Conservation (phyloP, 352 stramenopile genomes). For the Pythium aphanidermatum region DNA sequence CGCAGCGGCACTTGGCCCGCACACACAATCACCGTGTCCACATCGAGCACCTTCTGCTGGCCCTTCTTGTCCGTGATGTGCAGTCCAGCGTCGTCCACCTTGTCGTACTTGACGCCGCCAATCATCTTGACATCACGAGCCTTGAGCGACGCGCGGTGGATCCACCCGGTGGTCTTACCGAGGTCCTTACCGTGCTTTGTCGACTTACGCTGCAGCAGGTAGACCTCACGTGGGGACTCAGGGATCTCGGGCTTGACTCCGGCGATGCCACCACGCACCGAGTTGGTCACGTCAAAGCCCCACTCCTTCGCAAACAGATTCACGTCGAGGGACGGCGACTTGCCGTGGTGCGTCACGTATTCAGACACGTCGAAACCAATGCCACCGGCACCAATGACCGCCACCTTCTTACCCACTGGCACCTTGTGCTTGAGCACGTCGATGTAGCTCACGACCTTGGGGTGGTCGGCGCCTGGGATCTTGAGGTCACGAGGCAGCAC, state of each 20-base stretch:
- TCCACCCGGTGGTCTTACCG: slow-evolving; percentile 97
- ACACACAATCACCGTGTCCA: slow-evolving; percentile 96
- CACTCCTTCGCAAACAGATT: slow-evolving; percentile 91
- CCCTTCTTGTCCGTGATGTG: slow-evolving; percentile 90
- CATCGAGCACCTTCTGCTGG: slow-evolving; percentile 81
- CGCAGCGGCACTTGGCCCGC: slow-evolving; percentile 91
- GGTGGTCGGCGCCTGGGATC: slow-evolving; percentile 86
- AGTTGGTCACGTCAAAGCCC: slow-evolving; percentile 89
- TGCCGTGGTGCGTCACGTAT: slow-evolving; percentile 86
- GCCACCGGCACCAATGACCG: slow-evolving; percentile 94
- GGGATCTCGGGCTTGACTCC: slow-evolving; percentile 38
- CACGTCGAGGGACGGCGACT: slow-evolving; percentile 60
- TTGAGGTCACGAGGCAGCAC: slow-evolving; percentile 86
- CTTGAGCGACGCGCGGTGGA: slow-evolving; percentile 92
- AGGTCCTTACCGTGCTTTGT: slow-evolving; percentile 90
- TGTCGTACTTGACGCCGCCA: slow-evolving; percentile 90
- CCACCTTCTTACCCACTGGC: slow-evolving; percentile 89
- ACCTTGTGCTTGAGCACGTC: slow-evolving; percentile 91
- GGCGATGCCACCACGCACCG: slow-evolving; percentile 77
- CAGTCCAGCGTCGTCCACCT: slow-evolving; percentile 92
- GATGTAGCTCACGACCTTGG: slow-evolving; percentile 93
- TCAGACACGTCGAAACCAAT: slow-evolving; percentile 99
- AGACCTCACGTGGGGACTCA: slow-evolving; percentile 73
- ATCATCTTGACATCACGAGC: slow-evolving; percentile 92
- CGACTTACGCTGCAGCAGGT: slow-evolving; percentile 93